Base-by-base conservation (phyloP, 2,329 filamentous ascomycete genomes). In the Hypoxylon sp. region DNA sequence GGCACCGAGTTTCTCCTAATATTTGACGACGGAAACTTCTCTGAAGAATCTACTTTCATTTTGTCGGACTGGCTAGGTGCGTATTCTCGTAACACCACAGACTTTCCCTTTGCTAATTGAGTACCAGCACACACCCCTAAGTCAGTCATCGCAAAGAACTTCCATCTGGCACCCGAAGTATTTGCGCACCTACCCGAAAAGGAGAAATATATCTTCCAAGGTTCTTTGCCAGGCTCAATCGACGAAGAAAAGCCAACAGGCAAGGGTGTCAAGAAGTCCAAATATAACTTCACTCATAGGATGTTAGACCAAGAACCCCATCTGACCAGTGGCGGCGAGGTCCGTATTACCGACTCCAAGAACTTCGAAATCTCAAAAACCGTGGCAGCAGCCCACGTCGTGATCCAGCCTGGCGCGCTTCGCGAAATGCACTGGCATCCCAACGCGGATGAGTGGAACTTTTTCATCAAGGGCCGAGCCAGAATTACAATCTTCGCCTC, bases 391-490 rank as follows among this genome's bases (percentile, higher is more conserved):
- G 89, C 87, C 1, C 80, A 91, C 63, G 80, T 89, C 12, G 80
- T 81, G 26, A 88, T 92, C 54, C 75, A 87, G 57, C 88, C 88
- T 0, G 87, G 87, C 9, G 87, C 86, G 0, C 75, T 91, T 66
- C 81, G 88, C 7, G 88, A 91, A 72, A 90, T 92, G 78, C 89
- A 92, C 74, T 92, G 89, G 89, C 89, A 92, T 65, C 87, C 88
- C 0, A 84, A 83, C 32, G 87, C 87, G 8, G 89, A 91, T 63
- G 88, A 91, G 69, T 92, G 88, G 88, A 88, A 84, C 5, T 92
- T 89, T 71, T 91, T 92, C 75, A 82, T 92, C 67, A 73, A 74
- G 17, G 89, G 89, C 0, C 82, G 83, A 29, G 89, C 87, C 0
- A 81, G 89, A 21, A 81, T 91, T 9, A 91, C 88, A 9, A 81